Base-by-base conservation (phyloP, 352 stramenopile genomes). In the Pythium sp. region DNA sequence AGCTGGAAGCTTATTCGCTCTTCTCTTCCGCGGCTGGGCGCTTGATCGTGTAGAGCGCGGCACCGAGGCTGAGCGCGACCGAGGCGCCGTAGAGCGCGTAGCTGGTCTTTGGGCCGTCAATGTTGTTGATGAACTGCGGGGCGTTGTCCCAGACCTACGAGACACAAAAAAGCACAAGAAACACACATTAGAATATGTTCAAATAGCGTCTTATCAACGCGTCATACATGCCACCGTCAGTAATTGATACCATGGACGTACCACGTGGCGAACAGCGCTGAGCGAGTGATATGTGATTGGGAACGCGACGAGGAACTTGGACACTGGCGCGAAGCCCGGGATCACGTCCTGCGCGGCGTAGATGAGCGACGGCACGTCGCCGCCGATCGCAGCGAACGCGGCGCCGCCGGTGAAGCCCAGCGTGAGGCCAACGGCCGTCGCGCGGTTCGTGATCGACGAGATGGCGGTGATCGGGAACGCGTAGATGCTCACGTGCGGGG, bases 401-500 rank as follows among this genome's bases (percentile, higher is more conserved):
- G 82, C 92, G 32, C 91, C 73, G 24, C 85, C 83, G 18, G 79
- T 79, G 65, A 92, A 87, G 43, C 95, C 96, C 32, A 93, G 78
- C 7, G 88, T 85, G 54, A 99, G 83, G 22, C 51, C 51, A 8
- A 57, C 51, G 22, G 22, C 51, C 22, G 51, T 97, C 56, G 98
- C 82, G 57, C 97, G 94, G 74, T 98, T 98, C 28, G 91, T 94
- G 78, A 99, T 98, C 36, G 91, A 98, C 34, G 91, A 88, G n/a
- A 99, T 68, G 38, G 96, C 97, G 26, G 82, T 87, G 20, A 98
- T 76, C 5, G 97, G 96, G 72, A 98, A 98, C 58, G 89, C 82
- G 83, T 99, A 99, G 74, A 99, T 97, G 56, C 86, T 96, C 47
- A 99, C 94, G 76, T 99, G 93, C n/a, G 97, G 97, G 61, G 92